Base-by-base conservation (phyloP, 2,329 filamentous ascomycete genomes). In the Penicillium sumatraense region DNA sequence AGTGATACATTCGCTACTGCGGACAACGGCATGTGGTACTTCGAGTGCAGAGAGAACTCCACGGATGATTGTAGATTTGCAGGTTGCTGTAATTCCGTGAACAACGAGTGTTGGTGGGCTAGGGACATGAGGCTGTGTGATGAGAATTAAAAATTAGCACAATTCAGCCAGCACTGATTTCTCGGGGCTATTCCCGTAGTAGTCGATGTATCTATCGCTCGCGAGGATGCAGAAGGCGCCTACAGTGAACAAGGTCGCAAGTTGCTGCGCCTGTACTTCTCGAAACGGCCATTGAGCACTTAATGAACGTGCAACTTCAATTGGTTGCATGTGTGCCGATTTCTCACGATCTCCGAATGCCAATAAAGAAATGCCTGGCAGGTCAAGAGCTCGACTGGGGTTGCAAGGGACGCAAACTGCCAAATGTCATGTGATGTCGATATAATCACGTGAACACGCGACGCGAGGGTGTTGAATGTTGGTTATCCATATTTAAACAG, bases 51-150 rank as follows among this genome's bases (percentile, higher is more conserved):
- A 82, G 16, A 96, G 81, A 14, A 91, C 81, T 3, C 82, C 80
- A 53, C 81, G 80, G 3, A 88, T 80, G 48, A 96, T 82, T 45
- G 85, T 84, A 27, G 86, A 90, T 77, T 98, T 98, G 36, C 92
- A 93, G 0, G 93, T 96, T 2, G 91, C 89, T 67, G 93, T 87
- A 26, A 92, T 85, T 48, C 95, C 95, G 72, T 98, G 87, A 46
- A 96, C 74, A 20, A 97, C 86, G 10, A 97, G 73, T 57, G 90
- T 89, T 10, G 86, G 80, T 53, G 89, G 89, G 53, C 85, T 87
- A 26, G 90, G 87, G n/a, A 87, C 59, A 14, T 54, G 33, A 38
- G 69, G 67, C 75, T 78, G 46, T 57, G 45, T 3, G 36, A n/a
- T 45, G 1, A 5, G n/a, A 6, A 48, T 54, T 26, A 46, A 20